Base-by-base conservation (phyloP, 495 filamentous ascomycete genomes). In the Trichoderma asperelloides region DNA sequence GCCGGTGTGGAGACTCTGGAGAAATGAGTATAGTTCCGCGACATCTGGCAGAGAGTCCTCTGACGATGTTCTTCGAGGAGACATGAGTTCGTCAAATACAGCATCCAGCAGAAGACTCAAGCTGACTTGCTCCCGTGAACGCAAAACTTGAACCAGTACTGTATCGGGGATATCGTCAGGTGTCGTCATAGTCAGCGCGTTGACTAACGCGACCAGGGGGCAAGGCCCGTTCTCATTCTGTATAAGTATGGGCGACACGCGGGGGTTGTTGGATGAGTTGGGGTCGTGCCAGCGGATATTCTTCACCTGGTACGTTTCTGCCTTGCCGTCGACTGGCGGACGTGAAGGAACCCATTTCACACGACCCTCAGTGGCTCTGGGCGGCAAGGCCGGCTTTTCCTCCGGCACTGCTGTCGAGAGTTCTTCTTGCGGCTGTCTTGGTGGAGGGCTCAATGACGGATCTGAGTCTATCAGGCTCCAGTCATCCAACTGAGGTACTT, bases 141-240 rank as follows among this genome's bases (percentile, higher is more conserved):
- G 79, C 15, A 98, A 78, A 2, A 88, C 88, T 66, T 91, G 89
- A 3, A 92, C 82, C 43, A 98, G 85, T 11, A 87, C 87, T 4
- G 92, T 90, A 37, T 86, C 82, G 1, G 74, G 33, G 66, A 78
- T 74, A 16, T 81, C 81, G 9, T 85, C 80, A 30, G 88, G 86
- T 2, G 92, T 92, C 12, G 90, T 91, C 27, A 98, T 79, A 0
- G 90, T 88, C 27, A 98, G 81, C 0, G 93, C 93, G 74, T 98
- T 98, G 65, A 98, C 93, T 1, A 98, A 84, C 3, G 95, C 95
- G 25, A 98, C 86, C 8, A 98, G 79, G 9, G 95, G 95, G 72
- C 95, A 98, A 15, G 95, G 95, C 1, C 94, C 94, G 73, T 98
- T 97, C 60, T 87, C 86, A 68, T 96, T 97, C 72, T 98, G 94